Percentiles rank a stretch among this genome's conserved stretches.
Conservation (phyloP, 257 asterid genomes). For the Solanum rostratum region DNA sequence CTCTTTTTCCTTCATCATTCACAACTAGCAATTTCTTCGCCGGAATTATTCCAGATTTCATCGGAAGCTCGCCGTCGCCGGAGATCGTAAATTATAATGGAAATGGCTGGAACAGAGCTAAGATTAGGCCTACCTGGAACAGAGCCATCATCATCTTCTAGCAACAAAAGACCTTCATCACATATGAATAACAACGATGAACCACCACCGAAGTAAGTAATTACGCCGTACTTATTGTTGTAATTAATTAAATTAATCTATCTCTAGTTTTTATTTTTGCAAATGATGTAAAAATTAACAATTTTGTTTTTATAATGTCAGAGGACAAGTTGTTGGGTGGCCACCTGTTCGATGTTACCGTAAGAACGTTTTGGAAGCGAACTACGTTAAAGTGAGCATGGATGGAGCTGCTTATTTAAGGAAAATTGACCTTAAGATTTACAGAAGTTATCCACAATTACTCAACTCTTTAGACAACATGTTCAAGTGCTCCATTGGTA, state of each 20-base stretch:
- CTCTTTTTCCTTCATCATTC: conserved; percentile 5
- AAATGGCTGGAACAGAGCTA: conserved; percentile 45
- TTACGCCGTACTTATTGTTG: neutral
- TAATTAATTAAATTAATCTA: neutral
- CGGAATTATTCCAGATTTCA: neutral
- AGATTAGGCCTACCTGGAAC: conserved; percentile 72
- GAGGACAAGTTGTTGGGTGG: conserved; percentile 51
- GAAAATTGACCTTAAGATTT: conserved; percentile 55
- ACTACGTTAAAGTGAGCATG: conserved; percentile 89
- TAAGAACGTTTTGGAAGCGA: conserved; percentile 41
- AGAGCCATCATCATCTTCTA: conserved; percentile 15
- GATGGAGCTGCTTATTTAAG: conserved; percentile 90
- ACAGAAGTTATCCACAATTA: conserved; percentile 49
- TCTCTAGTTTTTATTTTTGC: neutral
- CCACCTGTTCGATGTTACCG: conserved; percentile 82
- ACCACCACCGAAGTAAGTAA: conserved; percentile 56
- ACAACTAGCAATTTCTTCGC: neutral
- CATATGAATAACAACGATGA: conserved; percentile 29
- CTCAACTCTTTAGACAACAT: conserved; percentile 52
- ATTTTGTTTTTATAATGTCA: neutral
- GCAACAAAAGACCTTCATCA: conserved; percentile 53
- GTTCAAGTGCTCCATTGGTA: conserved; percentile 79
- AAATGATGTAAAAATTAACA: neutral
- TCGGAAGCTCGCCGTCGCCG: neutral
- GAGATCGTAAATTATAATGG: neutral